These are phyloP conservation scores for Vitis hybrid DNA, from an alignment of 177 flowering plant species.

Conservation along the genomic window DNA sequence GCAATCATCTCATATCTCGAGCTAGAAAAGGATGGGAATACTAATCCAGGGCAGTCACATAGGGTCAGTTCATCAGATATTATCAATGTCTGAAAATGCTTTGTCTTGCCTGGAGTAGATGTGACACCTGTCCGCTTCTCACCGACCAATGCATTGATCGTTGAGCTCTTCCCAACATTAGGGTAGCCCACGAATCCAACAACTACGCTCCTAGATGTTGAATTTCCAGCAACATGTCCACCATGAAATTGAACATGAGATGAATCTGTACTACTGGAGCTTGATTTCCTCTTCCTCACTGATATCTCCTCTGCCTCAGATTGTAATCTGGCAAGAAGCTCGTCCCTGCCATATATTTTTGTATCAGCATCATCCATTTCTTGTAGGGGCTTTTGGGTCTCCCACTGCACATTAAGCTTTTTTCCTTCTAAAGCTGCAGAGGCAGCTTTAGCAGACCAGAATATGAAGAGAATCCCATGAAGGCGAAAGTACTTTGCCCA, in stretches of 20 bases:
- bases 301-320: conserved; percentile 82
- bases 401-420: no score
- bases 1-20: conserved; percentile 96
- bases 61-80: conserved; percentile 78
- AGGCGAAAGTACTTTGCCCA: conserved; percentile 81
- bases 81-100: conserved; percentile 92
- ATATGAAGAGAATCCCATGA: conserved; percentile 66
- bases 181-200: conserved; percentile 98
- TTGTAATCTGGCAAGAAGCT: conserved; percentile 46
- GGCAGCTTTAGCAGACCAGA: conserved; percentile 99
- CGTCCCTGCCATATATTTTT: no score
- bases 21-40: conserved; percentile 95
- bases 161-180: conserved; percentile 97
- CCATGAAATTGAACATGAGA: conserved; percentile 19
- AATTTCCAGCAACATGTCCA: conserved; percentile 15
- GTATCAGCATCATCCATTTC: no score
- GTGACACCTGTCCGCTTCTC: conserved; percentile 90
- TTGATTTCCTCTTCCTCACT: conserved; percentile 29
- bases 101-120: conserved; percentile 98
- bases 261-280: conserved; percentile 15
- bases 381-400: no score
- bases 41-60: conserved; percentile 97
- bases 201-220: conserved; percentile 42
- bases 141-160: conserved; percentile 95
- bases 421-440: conserved; percentile 54